phyloP scores from a whole-genome alignment of 1,284 basidiomycete genomes.

The Ceraceosorus bombacis region DNA sequence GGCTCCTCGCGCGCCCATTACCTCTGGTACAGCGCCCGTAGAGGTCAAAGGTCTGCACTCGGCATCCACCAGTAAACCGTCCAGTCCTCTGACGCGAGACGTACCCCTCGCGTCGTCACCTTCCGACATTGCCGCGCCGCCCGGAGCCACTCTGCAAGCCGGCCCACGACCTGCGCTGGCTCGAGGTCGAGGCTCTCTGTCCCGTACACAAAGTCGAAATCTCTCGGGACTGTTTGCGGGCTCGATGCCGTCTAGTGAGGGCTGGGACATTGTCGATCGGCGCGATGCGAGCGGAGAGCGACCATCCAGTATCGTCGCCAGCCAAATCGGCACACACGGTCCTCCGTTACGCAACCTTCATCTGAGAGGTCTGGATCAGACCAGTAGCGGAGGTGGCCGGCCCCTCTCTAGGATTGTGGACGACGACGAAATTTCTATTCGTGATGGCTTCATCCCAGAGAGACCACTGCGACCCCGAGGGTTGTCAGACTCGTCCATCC shows the following conservation, averaged over 20 bases:
- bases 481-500: constrained; percentile 42
- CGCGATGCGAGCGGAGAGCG: not conserved
- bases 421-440: constrained; percentile 38
- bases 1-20: constrained; percentile 28
- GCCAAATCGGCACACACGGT: not conserved
- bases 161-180: constrained; percentile 23
- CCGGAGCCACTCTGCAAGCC: constrained; percentile 8
- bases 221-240: constrained; percentile 11
- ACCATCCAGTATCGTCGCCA: not conserved
- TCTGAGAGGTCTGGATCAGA: not conserved
- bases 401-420: constrained; percentile 32
- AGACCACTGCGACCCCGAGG: constrained; percentile 31
- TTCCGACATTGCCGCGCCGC: constrained; percentile 4
- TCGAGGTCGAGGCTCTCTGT: constrained; percentile 9
- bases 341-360: constrained; percentile 1
- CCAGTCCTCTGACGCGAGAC: too few relatives aligned
- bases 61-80: too few relatives aligned
- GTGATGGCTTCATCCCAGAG: constrained; percentile 22
- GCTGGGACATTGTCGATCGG: not conserved
- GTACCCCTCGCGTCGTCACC: constrained; percentile 22
- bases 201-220: constrained; percentile 25
- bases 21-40: constrained; percentile 29
- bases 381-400: not conserved
- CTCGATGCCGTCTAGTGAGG: constrained; percentile 1
- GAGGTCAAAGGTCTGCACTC: constrained; percentile 31